phyloP scores from a whole-genome alignment of 805 yeast genomes.

The Pichia pseudocactophila region DNA sequence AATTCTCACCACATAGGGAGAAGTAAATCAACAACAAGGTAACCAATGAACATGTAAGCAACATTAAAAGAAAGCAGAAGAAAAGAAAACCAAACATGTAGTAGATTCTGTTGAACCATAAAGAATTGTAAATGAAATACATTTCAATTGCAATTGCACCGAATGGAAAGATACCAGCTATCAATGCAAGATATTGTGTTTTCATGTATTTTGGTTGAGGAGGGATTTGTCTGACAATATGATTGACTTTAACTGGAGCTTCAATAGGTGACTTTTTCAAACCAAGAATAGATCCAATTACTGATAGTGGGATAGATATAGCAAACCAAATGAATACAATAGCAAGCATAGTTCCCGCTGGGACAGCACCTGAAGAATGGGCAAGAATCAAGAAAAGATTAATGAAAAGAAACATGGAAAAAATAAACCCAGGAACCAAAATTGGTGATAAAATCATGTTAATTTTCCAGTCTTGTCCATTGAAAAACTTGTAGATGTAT shows the following conservation, averaged over 20 bases:
- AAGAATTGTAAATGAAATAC: constrained; percentile 81
- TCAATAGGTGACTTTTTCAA: constrained; percentile 40
- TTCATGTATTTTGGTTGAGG: constrained; percentile 77
- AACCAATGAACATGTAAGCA: constrained; percentile 70
- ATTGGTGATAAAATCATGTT: constrained; percentile 78
- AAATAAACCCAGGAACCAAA: constrained; percentile 74
- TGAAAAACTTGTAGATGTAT: constrained; percentile 75
- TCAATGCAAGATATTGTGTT: constrained; percentile 54
- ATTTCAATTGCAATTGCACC: constrained; percentile 92
- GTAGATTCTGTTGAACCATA: constrained; percentile 90
- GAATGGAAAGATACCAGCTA: constrained; percentile 89
- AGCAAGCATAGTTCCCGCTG: constrained; percentile 80
- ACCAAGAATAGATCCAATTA: constrained; percentile 74
- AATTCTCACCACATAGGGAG: constrained; percentile 81
- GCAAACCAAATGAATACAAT: constrained; percentile 78
- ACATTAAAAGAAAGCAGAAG: constrained; percentile 77
- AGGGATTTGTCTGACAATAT: constrained; percentile 95
- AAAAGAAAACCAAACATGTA: constrained; percentile 97
- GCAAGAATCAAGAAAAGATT: constrained; percentile 75
- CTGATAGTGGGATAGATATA: constrained; percentile 76
- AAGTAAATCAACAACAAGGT: constrained; percentile 76
- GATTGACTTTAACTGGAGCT: constrained; percentile 81
- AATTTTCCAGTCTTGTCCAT: constrained; percentile 85
- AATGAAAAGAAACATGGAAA: constrained; percentile 53
- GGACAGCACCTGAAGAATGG: constrained; percentile 89